Evolutionary conservation across 2,329 filamentous ascomycete species (phyloP), one percentile per base, ranked within the genome.

Genomic region (Trichoderma pleuroti): DNA sequence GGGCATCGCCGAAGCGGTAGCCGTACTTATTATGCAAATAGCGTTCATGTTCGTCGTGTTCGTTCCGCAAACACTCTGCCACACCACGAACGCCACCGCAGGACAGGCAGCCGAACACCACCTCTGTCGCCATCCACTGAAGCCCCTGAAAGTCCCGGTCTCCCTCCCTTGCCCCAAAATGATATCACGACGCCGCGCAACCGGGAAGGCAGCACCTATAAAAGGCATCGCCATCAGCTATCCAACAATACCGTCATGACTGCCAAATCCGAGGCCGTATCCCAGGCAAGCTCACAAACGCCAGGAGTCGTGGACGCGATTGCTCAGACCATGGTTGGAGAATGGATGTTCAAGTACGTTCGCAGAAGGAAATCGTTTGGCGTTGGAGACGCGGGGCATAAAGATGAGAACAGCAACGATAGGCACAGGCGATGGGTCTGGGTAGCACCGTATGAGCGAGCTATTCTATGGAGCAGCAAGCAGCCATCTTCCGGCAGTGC

Each of bases 361-460:
- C 88, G 93, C 65, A 88, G 93, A 79, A 89, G 95, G 74, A 98
- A 94, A 82, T 97, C 95, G 0, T 98, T 99, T 78, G 93, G 93
- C 24, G 89, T 95, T 67, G 83, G 87, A 4, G 92, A 94, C 57
- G 86, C 84, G 28, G 88, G 86, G 72, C 86, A 87, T 42, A 89
- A 89, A 73, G 90, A 94, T 77, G 89, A 92, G 73, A 91, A 86
- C 73, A 90, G 92, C 80, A 90, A 89, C 73, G 90, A 92, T 74
- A 92, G 96, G 34, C 96, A 99, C 80, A 98, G 94, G 83, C 88
- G 96, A 80, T 99, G 96, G 96, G 96, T 99, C 2, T 99, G 96
- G 96, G 87, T 99, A 73, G 96, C 95, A 21, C 96, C 96, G 3
- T 98, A 99, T 78, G 96, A 99, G 81, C 88, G 94, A 73, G 92